Evolutionary conservation across 257 asterid genomes (phyloP), one percentile per base, ranked within the genome.

Genomic region (Ballota nigra): DNA sequence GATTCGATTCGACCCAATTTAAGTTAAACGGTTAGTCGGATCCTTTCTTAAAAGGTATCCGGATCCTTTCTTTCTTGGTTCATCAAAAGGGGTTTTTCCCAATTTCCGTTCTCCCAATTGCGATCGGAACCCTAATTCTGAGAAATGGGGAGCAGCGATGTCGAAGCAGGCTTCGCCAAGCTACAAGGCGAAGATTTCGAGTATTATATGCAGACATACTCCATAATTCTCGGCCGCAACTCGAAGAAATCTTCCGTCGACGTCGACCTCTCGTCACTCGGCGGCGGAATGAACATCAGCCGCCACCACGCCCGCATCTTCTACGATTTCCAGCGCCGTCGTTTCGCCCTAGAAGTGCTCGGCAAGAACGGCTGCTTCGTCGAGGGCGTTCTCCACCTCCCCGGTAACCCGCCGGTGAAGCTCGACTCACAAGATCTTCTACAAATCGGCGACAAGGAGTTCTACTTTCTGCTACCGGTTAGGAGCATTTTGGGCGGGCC

Each of bases 231-330:
- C 28, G 99, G 99, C 68, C 96, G 99, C 31, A 91, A 88, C 83
- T 94, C 99, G 73, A 94, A 94, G 84, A 94, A 91, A 69, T 94
- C 99, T 13, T 77, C 99, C 1, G 99, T 94, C 31, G 97, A 94
- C 67, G 98, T 94, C 63, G 97, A 91, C 75, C 96, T 91, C 77
- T 91, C 99, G 20, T 89, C 97, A 52, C 94, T 94, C 52, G 99
- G 97, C 75, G 99, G 99, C 5, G 97, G 97, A n/a, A 94, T 94
- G 97, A 94, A 91, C 92, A 91, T 94, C 83, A 89, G 97, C 74
- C 97, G 97, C 75, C 96, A 91, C 87, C 99, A 94, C 80, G 99
- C 99, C 28, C 97, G 99, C 71, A 91, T 94, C 72, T 94, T 89
- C 83, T 91, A 94, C 83, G 99, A 94, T 79, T 94, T 94, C 82